Conservation (phyloP, 2,329 filamentous ascomycete species). For the Alternaria gaisen region DNA sequence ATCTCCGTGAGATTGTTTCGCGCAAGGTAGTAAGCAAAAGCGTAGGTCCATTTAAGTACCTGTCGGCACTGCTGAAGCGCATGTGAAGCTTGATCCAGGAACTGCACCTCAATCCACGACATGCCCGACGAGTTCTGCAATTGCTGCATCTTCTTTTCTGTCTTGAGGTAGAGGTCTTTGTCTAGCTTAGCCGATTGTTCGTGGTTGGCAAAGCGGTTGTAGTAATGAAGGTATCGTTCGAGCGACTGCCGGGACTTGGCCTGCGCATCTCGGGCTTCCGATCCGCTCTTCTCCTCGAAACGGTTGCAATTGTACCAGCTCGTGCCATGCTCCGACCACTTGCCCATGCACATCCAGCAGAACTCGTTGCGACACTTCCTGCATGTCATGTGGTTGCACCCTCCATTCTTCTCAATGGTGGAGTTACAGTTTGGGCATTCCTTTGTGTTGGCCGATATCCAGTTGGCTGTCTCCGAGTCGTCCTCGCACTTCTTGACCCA, state of each 20-base stretch:
- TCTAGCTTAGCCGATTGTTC: constrained; percentile 97
- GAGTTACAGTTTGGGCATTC: constrained; percentile 96
- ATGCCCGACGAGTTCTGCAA: constrained; percentile 92
- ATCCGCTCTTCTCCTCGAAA: constrained; percentile 94
- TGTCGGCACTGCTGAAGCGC: constrained; percentile 96
- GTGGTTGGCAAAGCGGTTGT: constrained; percentile 98
- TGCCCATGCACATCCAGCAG: constrained; percentile 99
- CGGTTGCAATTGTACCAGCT: constrained; percentile 99
- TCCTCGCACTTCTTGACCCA: constrained; percentile 99
- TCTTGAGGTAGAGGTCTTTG: constrained; percentile 94
- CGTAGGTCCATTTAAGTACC: constrained; percentile 99
- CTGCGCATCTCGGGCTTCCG: constrained; percentile 89
- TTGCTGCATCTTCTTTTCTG: constrained; percentile 98
- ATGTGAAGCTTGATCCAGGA: constrained; percentile 90
- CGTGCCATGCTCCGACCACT: constrained; percentile 98
- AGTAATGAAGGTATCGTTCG: constrained; percentile 98
- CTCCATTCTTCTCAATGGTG: constrained; percentile 98
- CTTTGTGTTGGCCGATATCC: constrained; percentile 99
- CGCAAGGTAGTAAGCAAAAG: constrained; percentile 96
- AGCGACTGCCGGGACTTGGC: constrained; percentile 88
- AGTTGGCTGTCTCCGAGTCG: constrained; percentile 97
- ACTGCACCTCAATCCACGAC: constrained; percentile 99
- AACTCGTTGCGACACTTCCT: constrained; percentile 96
- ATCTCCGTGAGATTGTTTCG: constrained; percentile 96
- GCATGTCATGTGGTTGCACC: constrained; percentile 98